These are phyloP conservation scores for Starmera amethionina DNA, from an alignment of 805 yeast genomes.

Conservation along the genomic window DNA sequence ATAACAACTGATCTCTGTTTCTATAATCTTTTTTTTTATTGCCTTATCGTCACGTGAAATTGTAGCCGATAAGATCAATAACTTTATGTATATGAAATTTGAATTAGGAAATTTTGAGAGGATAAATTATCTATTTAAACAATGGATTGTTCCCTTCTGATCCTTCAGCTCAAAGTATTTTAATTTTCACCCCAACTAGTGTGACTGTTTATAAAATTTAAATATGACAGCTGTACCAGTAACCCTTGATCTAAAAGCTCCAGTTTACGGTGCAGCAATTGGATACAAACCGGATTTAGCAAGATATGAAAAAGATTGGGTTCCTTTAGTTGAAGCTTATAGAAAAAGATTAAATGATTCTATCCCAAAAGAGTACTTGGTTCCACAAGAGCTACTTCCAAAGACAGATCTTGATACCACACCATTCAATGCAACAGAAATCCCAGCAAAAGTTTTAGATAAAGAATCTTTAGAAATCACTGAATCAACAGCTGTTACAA, in stretches of 20 bases:
- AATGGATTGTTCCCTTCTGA: slow-evolving; percentile 1
- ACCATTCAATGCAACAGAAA: neutral
- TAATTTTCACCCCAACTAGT: too few species aligned
- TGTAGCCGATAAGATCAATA: too few species aligned
- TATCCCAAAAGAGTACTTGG: neutral
- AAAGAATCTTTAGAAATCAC: slow-evolving; percentile 34
- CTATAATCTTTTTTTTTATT: too few species aligned
- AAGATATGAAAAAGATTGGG: neutral
- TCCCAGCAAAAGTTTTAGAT: neutral
- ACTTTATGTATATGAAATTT: too few species aligned
- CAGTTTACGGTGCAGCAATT: neutral
- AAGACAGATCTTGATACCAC: neutral
- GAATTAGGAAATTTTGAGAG: too few species aligned
- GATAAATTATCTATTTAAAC: too few species aligned
- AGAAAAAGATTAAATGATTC: neutral
- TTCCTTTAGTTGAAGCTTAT: neutral
- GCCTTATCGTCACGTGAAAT: too few species aligned
- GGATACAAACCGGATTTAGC: neutral
- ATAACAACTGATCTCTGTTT: too few species aligned
- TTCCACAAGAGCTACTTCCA: neutral
- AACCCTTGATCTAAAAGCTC: too few species aligned
- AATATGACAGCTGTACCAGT: too few species aligned
- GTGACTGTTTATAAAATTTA: too few species aligned
- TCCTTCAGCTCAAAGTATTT: too few species aligned
- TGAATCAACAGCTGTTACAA: slow-evolving; percentile 4